Evolutionary conservation across 2,329 filamentous ascomycete genomes (phyloP).

Genomic region (Venturiaceae sp.): DNA sequence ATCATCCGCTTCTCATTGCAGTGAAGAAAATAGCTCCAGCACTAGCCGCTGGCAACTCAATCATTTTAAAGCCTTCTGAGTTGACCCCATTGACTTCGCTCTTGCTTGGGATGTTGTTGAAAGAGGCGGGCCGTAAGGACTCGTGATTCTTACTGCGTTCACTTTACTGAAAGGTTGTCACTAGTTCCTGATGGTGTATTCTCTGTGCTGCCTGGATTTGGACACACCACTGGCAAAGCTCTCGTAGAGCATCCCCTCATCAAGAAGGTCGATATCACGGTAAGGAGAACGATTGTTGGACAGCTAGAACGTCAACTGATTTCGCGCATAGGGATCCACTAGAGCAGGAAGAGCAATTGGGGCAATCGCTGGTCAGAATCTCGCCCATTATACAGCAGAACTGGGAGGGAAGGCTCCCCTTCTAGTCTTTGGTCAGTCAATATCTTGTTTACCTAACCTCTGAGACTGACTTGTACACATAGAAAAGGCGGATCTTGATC

Average conservation of each 20-base stretch:
- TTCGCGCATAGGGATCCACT: slow-evolving; percentile 39
- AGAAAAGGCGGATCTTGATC: slow-evolving; percentile 24
- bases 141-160: not conserved
- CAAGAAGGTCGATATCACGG: slow-evolving; percentile 69
- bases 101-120: slow-evolving; percentile 56
- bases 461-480: not conserved
- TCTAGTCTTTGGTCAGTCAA: slow-evolving; percentile 18
- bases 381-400: slow-evolving; percentile 54
- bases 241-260: slow-evolving; percentile 58
- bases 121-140: slow-evolving; percentile 51
- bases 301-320: not conserved
- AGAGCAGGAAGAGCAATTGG: slow-evolving; percentile 64
- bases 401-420: slow-evolving; percentile 45
- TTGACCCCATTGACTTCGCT: slow-evolving; percentile 47
- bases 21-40: slow-evolving; percentile 71
- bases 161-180: not conserved
- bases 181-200: slow-evolving; percentile 61
- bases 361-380: slow-evolving; percentile 56
- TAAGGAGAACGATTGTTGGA: not conserved
- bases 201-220: slow-evolving; percentile 66
- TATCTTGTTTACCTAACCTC: not conserved
- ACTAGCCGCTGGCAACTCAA: slow-evolving; percentile 47
- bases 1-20: slow-evolving; percentile 68
- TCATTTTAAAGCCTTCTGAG: slow-evolving; percentile 48
- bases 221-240: slow-evolving; percentile 57